Evolutionary conservation across 257 asterid species (phyloP), one percentile per base, ranked within the genome.

Genomic region (Cynanchum wilfordii): DNA sequence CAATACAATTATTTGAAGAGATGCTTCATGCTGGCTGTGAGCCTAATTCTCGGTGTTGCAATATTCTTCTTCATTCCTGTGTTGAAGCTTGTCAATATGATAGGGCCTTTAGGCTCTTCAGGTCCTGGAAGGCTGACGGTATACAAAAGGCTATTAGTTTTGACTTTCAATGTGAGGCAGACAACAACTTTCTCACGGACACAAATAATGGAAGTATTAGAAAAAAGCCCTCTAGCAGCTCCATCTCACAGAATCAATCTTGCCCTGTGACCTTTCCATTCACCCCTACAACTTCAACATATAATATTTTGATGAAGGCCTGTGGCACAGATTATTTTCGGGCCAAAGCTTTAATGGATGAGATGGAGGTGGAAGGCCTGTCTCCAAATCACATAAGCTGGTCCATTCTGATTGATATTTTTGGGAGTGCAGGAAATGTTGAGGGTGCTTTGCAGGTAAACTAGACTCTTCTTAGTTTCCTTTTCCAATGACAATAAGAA

Each of bases 221-320:
- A 69, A 59, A 72, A 19, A 36, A 50, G 40, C 68, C 40, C 19
- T 27, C 54, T 51, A 44, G 57, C 59, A 72, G 56, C 45, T 68
- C 76, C 62, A 73, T 73, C 51, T 73, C 87, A 58, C 54, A 79
- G 73, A 78, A 57, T 66, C 78, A 81, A 66, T 83, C 75, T 74
- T 73, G 82, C 68, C 77, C 87, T 72, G 17, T 29, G 71, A 86
- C 76, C 78, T 77, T 87, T 79, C 90, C 96, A 76, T 91, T 91
- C 84, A 80, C 67, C 76, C 96, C 98, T 55, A 86, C 93, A 70
- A 85, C 86, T 82, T 80, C 96, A 7, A 94, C 97, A 5, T 94
- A 91, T 80, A 94, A 94, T 76, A 94, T 84, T 75, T 77, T 94
- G 93, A 88, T 91, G 93, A 91, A 94, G 86, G 98, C 98, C 59